Percentiles rank a stretch among this genome's conserved stretches.
phyloP scores from a whole-genome alignment of 2,329 filamentous ascomycete species.

The Penicillium rolfsii region DNA sequence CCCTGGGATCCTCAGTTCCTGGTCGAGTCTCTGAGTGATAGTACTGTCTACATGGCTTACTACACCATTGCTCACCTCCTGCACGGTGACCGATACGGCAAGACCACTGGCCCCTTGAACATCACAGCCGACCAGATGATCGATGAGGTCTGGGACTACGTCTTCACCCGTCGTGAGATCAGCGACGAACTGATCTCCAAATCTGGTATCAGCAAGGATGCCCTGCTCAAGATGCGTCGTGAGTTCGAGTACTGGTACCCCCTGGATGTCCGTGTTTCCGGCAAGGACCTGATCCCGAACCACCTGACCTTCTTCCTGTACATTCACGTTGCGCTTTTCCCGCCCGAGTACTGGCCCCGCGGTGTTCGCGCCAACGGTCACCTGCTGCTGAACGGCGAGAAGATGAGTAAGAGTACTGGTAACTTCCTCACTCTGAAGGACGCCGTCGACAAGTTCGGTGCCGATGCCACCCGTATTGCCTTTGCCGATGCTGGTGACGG shows the following conservation, averaged over 20 bases:
- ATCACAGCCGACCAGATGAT: conserved; percentile 84
- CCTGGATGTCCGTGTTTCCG: conserved; percentile 81
- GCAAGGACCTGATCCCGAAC: conserved; percentile 91
- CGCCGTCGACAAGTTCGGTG: conserved; percentile 87
- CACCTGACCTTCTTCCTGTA: conserved; percentile 97
- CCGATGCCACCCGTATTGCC: conserved; percentile 87
- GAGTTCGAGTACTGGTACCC: conserved; percentile 99
- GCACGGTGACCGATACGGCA: conserved; percentile 85
- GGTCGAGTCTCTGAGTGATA: conserved; percentile 90
- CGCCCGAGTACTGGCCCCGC: conserved; percentile 83
- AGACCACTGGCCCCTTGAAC: conserved; percentile 67
- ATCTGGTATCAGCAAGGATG: conserved; percentile 72
- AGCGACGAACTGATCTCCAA: conserved; percentile 65
- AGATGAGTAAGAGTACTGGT: conserved; percentile 97
- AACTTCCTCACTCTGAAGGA: conserved; percentile 94
- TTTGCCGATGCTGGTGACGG: conserved; percentile 94
- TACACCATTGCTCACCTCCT: conserved; percentile 66
- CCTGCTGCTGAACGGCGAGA: conserved; percentile 91
- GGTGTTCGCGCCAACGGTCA: conserved; percentile 89
- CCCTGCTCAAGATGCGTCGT: conserved; percentile 77
- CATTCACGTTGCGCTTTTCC: conserved; percentile 88
- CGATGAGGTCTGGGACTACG: conserved; percentile 94
- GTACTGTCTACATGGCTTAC: conserved; percentile 78
- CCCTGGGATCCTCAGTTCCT: conserved; percentile 92
- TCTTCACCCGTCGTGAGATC: conserved; percentile 77